phyloP scores from a whole-genome alignment of 352 stramenopile genomes.

The Pythium periplocum region DNA sequence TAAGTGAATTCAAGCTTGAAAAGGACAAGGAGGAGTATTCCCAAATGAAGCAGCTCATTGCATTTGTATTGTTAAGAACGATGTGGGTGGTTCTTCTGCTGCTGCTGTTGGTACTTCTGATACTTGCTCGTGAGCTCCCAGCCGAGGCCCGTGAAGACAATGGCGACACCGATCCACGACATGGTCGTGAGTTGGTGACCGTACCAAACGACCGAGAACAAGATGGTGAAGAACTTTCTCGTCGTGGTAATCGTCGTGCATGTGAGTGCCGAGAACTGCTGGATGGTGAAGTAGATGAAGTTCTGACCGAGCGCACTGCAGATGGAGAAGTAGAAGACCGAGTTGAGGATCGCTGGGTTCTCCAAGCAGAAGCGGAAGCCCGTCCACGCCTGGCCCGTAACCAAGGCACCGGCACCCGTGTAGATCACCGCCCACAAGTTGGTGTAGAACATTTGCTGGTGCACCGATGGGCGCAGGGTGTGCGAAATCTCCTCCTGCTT shows the following conservation, averaged over 20 bases:
- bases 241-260: slow-evolving; percentile 99
- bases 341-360: slow-evolving; percentile 80
- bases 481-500: slow-evolving; percentile 92
- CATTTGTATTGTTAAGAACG: slow-evolving; percentile 17
- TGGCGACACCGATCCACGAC: slow-evolving; percentile 88
- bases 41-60: neutral
- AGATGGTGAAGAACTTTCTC: slow-evolving; percentile 99
- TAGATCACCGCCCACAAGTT: slow-evolving; percentile 88
- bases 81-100: slow-evolving; percentile 16
- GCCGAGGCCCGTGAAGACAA: slow-evolving; percentile 90
- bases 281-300: slow-evolving; percentile 99
- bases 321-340: slow-evolving; percentile 92
- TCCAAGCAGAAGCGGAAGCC: slow-evolving; percentile 78
- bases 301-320: slow-evolving; percentile 96
- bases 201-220: slow-evolving; percentile 97
- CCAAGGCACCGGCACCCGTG: slow-evolving; percentile 63
- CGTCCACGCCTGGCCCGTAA: slow-evolving; percentile 66
- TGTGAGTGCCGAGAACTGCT: slow-evolving; percentile 96
- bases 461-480: slow-evolving; percentile 68
- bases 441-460: slow-evolving; percentile 90
- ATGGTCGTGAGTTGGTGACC: slow-evolving; percentile 89
- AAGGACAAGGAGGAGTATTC: slow-evolving; percentile 1
- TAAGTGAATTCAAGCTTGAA: neutral
- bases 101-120: slow-evolving; percentile 72
- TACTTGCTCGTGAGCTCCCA: slow-evolving; percentile 86